Base-by-base conservation (phyloP, 169 alveolate genomes). In the Pseudocohnilembus persalinus region DNA sequence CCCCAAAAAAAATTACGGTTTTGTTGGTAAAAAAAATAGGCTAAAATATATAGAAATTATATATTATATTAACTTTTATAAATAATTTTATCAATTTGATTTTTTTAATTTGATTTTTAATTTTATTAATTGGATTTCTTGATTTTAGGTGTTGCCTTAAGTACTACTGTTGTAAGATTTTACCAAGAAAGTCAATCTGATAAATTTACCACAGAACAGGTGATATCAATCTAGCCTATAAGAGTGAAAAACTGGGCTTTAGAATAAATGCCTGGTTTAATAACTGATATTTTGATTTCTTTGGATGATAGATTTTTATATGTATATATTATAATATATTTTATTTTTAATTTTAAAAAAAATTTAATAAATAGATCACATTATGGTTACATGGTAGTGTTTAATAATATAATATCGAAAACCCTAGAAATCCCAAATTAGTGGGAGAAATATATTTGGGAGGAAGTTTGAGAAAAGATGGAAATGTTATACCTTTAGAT, bases 301-400 rank as follows among this genome's bases (percentile, higher is more conserved):
- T n/a, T 84, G 6, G 84, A 84, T 77, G 89, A 84, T 32, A 74
- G 84, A 68, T 87, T 81, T 83, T 30, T 87, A 64, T 87, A 87
- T 74, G 81, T 49, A 49, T 49, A n/a, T 49, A 49, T 49, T 49
- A 11, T 20, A 49, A 49, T 49, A 49, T 20, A 49, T 49, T 49
- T 49, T 49, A 49, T 49, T 49, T 20, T 49, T 49, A 49, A 11
- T 49, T 49, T 11, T 49, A 49, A 49, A 11, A 11, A 11, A 49
- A 49, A 49, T 11, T 11, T 49, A 11, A 49, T 11, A 11, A 20
- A 49, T 49, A 49, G 68, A 20, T 77, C 32, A 49, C 88, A 73
- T 83, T 81, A 74, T 87, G 91, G 91, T 74, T 87, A 30, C 88
- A 87, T 4, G 91, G 91, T 1, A 83, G 82, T 64, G 84, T 87